Evolutionary conservation across 1,284 basidiomycete species (phyloP).

Genomic region (Leccinum subrobustum): DNA sequence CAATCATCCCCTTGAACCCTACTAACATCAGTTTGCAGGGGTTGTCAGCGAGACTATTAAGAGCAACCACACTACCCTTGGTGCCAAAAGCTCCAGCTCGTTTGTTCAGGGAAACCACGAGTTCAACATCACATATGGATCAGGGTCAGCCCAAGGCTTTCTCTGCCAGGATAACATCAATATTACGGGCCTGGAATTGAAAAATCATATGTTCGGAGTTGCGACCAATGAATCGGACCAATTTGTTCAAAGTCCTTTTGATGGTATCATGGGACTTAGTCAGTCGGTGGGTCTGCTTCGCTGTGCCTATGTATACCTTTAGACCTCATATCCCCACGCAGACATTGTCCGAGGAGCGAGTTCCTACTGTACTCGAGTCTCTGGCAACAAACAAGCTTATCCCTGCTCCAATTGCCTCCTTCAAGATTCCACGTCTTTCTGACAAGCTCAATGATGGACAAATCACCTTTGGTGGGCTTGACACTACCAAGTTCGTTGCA

Average conservation of each 20-base stretch:
- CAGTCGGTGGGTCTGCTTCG: constrained; percentile 50
- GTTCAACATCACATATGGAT: constrained; percentile 78
- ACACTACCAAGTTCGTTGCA: constrained; percentile 64
- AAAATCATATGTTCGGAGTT: constrained; percentile 72
- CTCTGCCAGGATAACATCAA: constrained; percentile 67
- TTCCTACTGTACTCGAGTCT: constrained; percentile 73
- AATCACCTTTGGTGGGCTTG: constrained; percentile 80
- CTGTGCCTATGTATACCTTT: not conserved
- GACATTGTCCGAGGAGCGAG: constrained; percentile 64
- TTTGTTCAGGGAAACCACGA: constrained; percentile 55
- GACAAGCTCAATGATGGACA: constrained; percentile 78
- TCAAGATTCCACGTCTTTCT: constrained; percentile 74
- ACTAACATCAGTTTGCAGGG: constrained; percentile 15
- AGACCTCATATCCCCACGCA: constrained; percentile 24
- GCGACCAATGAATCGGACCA: constrained; percentile 62
- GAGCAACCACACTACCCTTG: constrained; percentile 72
- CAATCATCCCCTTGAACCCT: not conserved
- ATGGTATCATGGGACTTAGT: constrained; percentile 85
- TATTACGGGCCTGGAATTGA: constrained; percentile 65
- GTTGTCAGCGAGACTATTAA: constrained; percentile 32
- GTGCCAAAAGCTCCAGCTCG: constrained; percentile 59
- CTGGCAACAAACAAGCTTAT: constrained; percentile 64
- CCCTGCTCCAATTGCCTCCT: constrained; percentile 70
- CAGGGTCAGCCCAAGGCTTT: constrained; percentile 66
- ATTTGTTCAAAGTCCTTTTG: constrained; percentile 66